Conservation (phyloP, 2,329 filamentous ascomycete genomes). For the Anisogramma anomala region DNA sequence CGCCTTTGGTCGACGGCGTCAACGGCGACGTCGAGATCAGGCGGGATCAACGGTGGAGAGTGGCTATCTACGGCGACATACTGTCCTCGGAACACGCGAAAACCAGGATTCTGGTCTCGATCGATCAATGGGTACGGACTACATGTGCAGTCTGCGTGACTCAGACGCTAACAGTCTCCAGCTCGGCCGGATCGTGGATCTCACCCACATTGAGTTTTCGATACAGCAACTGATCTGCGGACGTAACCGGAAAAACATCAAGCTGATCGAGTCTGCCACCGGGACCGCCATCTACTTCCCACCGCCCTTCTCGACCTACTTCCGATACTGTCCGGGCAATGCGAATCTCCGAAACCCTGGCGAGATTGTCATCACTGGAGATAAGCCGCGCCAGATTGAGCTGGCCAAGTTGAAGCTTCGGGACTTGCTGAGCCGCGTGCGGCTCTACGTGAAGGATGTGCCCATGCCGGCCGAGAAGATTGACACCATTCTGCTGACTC, state of each 20-base stretch:
- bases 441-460: constrained; percentile 85
- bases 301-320: constrained; percentile 82
- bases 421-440: constrained; percentile 68
- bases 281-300: constrained; percentile 98
- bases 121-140: constrained; percentile 71
- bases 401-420: constrained; percentile 85
- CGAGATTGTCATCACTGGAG: constrained; percentile 91
- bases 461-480: constrained; percentile 84
- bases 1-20: constrained; percentile 61
- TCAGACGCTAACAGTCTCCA: constrained; percentile 29
- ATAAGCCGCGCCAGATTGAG: constrained; percentile 71
- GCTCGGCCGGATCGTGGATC: constrained; percentile 66
- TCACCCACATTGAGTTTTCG: constrained; percentile 69
- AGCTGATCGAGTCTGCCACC: constrained; percentile 89
- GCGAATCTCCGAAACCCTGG: constrained; percentile 72
- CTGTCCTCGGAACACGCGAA: constrained; percentile 95
- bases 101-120: constrained; percentile 90
- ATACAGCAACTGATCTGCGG: constrained; percentile 89
- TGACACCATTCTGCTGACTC: constrained; percentile 81
- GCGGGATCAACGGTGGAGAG: constrained; percentile 79
- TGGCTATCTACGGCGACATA: constrained; percentile 90
- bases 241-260: constrained; percentile 92
- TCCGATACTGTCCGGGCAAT: constrained; percentile 75
- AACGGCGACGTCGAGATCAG: constrained; percentile 73
- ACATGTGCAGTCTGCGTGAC: not conserved